Conservation (phyloP, 148 eudicot genomes). For the Amaranthus hypochondriacus region DNA sequence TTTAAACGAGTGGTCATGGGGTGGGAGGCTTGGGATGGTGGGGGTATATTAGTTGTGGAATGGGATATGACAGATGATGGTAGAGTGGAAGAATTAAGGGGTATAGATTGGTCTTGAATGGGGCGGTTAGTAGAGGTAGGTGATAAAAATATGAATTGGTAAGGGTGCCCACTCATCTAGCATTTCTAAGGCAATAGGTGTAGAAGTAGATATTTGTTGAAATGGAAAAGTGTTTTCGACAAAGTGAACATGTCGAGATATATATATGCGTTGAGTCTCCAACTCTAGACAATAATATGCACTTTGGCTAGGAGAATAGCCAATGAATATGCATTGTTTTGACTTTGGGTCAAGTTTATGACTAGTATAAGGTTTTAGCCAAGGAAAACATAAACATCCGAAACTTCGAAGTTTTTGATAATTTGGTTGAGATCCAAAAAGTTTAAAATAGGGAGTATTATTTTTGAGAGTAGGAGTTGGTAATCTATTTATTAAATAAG, state of each 20-base stretch:
- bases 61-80: too few species aligned
- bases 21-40: neutral
- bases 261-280: neutral
- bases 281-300: neutral
- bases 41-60: neutral
- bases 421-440: neutral
- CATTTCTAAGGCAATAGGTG: neutral
- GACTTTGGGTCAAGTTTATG: neutral
- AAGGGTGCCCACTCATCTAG: neutral
- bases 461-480: neutral
- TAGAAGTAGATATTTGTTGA: too few species aligned
- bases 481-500: neutral
- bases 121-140: neutral
- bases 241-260: conserved; percentile 8
- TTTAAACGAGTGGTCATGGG: neutral
- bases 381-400: conserved; percentile 5
- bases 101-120: neutral
- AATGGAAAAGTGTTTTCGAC: neutral
- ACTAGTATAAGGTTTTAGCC: neutral
- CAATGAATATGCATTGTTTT: neutral
- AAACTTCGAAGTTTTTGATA: neutral
- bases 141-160: neutral
- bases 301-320: too few species aligned
- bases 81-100: neutral
- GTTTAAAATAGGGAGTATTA: neutral